A percentile compares a stretch with the other conserved stretches of the same genome.
phyloP scores from a whole-genome alignment of 306 rosid genomes.

The Cucumis melo region DNA sequence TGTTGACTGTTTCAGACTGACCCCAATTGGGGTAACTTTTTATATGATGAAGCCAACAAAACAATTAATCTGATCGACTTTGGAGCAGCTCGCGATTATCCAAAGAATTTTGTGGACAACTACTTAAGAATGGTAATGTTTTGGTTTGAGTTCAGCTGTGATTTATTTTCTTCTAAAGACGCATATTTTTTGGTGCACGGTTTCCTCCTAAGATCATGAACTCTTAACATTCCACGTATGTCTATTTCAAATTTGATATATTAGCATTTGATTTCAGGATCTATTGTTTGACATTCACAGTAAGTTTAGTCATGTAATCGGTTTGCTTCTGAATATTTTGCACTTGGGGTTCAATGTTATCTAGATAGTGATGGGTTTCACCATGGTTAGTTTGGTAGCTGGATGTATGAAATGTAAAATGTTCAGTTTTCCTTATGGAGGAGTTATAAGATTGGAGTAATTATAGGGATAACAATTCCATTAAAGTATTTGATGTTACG shows the following conservation, averaged over 20 bases:
- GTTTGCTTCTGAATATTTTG: not conserved
- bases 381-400: not conserved
- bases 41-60: slow-evolving; percentile 56
- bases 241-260: not conserved
- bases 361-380: not conserved
- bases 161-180: not conserved
- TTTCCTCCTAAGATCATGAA: not conserved
- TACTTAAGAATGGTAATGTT: slow-evolving; percentile 69
- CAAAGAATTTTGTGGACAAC: slow-evolving; percentile 74
- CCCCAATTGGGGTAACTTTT: slow-evolving; percentile 97
- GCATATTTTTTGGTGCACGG: not conserved
- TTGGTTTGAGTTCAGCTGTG: not conserved
- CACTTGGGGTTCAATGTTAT: not conserved
- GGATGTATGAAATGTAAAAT: not conserved
- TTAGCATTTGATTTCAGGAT: not conserved
- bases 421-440: not conserved
- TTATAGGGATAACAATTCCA: not conserved
- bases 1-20: slow-evolving; percentile 58
- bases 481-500: not conserved
- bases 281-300: not conserved
- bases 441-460: not conserved
- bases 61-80: slow-evolving; percentile 78
- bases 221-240: not conserved
- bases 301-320: not conserved
- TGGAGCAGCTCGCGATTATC: slow-evolving; percentile 86